These are phyloP conservation scores for Paramecium tetraurelia DNA, from an alignment of 73 alveolate genomes.

Conservation along the genomic window DNA sequence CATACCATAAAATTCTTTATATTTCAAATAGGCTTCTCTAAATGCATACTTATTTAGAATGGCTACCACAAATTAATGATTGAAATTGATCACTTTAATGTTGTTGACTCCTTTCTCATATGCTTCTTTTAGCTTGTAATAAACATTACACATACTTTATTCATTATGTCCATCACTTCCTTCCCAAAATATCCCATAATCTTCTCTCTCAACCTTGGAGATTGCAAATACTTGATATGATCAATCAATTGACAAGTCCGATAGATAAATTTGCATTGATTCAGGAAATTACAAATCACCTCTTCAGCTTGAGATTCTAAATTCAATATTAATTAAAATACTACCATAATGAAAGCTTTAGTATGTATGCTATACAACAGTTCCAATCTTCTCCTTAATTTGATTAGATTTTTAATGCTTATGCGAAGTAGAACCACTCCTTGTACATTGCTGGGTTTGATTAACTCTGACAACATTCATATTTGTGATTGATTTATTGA, in stretches of 20 bases:
- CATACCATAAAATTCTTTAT: neutral
- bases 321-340: neutral
- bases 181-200: neutral
- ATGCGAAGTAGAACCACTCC: conserved; percentile 47
- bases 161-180: neutral
- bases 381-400: neutral
- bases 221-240: neutral
- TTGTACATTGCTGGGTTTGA: neutral
- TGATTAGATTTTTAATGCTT: conserved; percentile 10
- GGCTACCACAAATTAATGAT: neutral
- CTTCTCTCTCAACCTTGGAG: neutral
- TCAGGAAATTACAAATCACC: neutral
- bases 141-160: conserved; percentile 17
- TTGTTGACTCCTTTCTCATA: conserved; percentile 12
- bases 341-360: conserved; percentile 17
- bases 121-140: conserved; percentile 6
- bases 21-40: neutral
- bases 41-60: neutral
- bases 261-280: conserved; percentile 19
- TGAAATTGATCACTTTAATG: neutral
- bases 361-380: neutral
- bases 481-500: conserved; percentile 16
- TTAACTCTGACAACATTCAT: neutral
- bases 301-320: conserved; percentile 1
- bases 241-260: conserved; percentile 12